phyloP scores from a whole-genome alignment of 108 stramenopile species.

The Poteriospumella lacustris region DNA sequence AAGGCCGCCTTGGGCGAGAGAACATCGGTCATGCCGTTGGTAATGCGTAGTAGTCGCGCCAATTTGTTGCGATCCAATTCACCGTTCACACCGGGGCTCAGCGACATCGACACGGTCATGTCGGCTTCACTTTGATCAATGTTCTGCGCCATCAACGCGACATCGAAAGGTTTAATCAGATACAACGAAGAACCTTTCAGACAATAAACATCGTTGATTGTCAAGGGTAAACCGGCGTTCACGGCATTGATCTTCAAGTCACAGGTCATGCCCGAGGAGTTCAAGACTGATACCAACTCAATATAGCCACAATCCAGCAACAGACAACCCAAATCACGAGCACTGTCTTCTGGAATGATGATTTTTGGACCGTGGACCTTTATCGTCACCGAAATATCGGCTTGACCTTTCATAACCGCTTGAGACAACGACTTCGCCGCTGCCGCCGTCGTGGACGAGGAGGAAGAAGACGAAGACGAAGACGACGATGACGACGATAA shows the following conservation, averaged over 20 bases:
- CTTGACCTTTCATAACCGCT: too few relatives aligned
- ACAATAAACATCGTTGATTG: background rate
- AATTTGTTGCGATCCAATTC: conserved; percentile 1
- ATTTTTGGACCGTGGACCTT: conserved; percentile 16
- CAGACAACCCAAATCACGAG: conserved; percentile 11
- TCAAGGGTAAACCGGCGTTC: background rate
- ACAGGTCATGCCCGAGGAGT: background rate
- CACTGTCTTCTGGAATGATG: conserved; percentile 22
- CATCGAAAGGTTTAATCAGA: conserved; percentile 15
- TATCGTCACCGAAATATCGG: too few relatives aligned
- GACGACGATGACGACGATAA: too few relatives aligned
- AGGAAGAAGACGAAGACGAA: too few relatives aligned
- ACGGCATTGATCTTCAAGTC: background rate
- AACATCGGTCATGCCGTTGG: background rate
- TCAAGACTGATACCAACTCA: background rate
- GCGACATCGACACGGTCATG: background rate
- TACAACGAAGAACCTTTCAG: background rate
- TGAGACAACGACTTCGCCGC: too few relatives aligned
- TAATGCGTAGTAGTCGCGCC: background rate
- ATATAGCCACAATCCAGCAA: conserved; percentile 13
- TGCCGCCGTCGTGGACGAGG: too few relatives aligned
- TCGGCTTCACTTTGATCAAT: background rate
- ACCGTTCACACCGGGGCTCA: background rate
- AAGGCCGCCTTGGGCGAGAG: background rate
- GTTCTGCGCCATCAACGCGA: background rate